Evolutionary conservation across 2,329 filamentous ascomycete genomes (phyloP).

Genomic region (Zymoseptoria tritici): DNA sequence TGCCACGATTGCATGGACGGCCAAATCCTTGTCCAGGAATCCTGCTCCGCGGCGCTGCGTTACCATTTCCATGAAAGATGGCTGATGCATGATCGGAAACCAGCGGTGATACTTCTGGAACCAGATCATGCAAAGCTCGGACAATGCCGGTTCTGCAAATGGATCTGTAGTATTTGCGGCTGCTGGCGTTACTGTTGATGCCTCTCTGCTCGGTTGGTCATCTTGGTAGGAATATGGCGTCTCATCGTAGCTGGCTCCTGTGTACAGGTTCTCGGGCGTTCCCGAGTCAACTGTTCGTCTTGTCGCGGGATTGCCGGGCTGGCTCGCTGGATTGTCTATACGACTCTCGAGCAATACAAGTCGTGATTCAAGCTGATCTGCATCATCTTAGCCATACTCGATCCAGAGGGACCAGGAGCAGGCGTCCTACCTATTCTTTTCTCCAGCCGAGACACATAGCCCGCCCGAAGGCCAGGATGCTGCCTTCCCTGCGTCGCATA

Average conservation of each 20-base stretch:
- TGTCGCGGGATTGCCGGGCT: not conserved
- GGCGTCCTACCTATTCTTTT: conserved; percentile 26
- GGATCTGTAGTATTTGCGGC: not conserved
- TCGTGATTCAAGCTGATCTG: conserved; percentile 17
- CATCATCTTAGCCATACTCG: conserved; percentile 11
- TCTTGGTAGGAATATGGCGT: not conserved
- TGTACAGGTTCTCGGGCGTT: not conserved
- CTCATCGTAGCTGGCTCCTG: not conserved
- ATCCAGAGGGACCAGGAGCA: not conserved
- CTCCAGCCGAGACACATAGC: conserved; percentile 35
- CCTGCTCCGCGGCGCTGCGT: conserved; percentile 6
- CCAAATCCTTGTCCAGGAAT: not conserved
- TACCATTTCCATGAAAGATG: conserved; percentile 17
- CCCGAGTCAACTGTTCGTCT: not conserved
- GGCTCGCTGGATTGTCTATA: not conserved
- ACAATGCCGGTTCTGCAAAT: conserved; percentile 3
- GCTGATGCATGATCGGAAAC: conserved; percentile 31
- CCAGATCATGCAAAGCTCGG: conserved; percentile 27
- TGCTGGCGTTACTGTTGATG: not conserved
- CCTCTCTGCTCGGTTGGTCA: not conserved
- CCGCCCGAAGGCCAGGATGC: conserved; percentile 36
- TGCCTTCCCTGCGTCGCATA: conserved; percentile 15
- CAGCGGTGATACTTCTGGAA: conserved; percentile 33
- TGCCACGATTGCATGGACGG: conserved; percentile 3
- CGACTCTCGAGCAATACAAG: conserved; percentile 3